phyloP scores from a whole-genome alignment of 106 monocot genomes.

The Alisma plantagoaquatica region DNA sequence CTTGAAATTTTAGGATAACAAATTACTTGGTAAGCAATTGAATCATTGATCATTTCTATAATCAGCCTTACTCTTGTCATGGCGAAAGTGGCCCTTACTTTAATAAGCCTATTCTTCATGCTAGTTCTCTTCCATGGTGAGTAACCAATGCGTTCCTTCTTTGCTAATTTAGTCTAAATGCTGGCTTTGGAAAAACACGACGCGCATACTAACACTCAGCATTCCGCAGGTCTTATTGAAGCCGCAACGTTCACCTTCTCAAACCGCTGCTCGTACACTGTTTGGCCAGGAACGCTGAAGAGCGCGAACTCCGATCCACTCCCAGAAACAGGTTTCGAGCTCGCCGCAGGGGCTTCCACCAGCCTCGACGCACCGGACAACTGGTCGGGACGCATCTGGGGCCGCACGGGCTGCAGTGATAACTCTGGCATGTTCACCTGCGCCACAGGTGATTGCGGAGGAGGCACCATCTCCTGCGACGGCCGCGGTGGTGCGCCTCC shows the following conservation, averaged over 20 bases:
- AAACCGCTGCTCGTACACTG: constrained; percentile 20
- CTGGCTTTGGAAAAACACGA: too few relatives aligned
- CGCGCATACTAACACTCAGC: too few relatives aligned
- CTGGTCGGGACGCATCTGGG: constrained; percentile 81
- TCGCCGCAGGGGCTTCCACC: constrained; percentile 7
- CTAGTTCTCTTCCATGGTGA: too few relatives aligned
- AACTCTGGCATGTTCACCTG: constrained; percentile 26
- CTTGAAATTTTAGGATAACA: too few relatives aligned
- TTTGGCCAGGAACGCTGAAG: constrained; percentile 40
- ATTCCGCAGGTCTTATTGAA: too few relatives aligned
- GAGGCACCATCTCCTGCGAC: constrained; percentile 51
- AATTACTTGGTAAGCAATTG: too few relatives aligned
- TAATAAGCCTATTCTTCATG: too few relatives aligned
- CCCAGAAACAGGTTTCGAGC: constrained; percentile 33
- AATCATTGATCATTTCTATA: too few relatives aligned
- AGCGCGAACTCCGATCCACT: constrained; percentile 26
- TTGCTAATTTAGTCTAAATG: too few relatives aligned
- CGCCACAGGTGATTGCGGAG: constrained; percentile 65
- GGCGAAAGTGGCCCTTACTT: too few relatives aligned
- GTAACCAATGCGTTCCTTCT: too few relatives aligned
- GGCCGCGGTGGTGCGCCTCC: constrained; percentile 54
- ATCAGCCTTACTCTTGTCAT: too few relatives aligned
- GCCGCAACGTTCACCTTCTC: constrained; percentile 16
- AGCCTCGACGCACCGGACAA: constrained; percentile 29
- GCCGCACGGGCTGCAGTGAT: constrained; percentile 58